These are phyloP conservation scores for Plasmodium cynomolgi DNA, from an alignment of 169 alveolate genomes.

Conservation along the genomic window DNA sequence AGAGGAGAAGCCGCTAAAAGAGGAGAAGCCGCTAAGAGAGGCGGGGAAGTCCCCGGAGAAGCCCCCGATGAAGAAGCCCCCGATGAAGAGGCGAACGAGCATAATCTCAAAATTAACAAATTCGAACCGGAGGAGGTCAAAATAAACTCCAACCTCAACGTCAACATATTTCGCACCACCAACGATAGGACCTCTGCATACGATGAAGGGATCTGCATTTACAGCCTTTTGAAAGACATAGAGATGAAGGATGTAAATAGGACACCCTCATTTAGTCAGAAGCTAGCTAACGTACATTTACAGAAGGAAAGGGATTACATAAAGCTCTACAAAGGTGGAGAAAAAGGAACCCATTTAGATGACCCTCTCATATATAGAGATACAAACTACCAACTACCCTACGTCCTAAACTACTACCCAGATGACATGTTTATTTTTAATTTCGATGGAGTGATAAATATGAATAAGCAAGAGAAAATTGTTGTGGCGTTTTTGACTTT, in stretches of 20 bases:
- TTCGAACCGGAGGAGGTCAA: conserved; percentile 40
- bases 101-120: not conserved
- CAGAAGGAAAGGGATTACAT: not conserved
- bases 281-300: not conserved
- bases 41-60: not conserved
- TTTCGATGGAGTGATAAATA: conserved; percentile 67
- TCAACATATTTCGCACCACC: conserved; percentile 18
- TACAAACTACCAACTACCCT: conserved; percentile 27
- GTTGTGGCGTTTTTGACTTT: conserved; percentile 59
- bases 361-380: conserved; percentile 22
- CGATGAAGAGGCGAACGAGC: not conserved
- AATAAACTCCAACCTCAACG: conserved; percentile 22
- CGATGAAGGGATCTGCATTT: conserved; percentile 24
- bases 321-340: not conserved
- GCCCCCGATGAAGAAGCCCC: not conserved
- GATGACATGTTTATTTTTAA: conserved; percentile 64
- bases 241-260: conserved; percentile 41
- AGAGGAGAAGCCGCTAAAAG: not conserved
- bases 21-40: not conserved
- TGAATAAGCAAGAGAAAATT: conserved; percentile 58
- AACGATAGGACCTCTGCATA: conserved; percentile 12
- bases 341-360: not conserved
- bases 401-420: conserved; percentile 24
- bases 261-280: not conserved
- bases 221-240: conserved; percentile 14